Evolutionary conservation across 768 basidiomycete species (phyloP).

Genomic region (Trametopsis cervina): DNA sequence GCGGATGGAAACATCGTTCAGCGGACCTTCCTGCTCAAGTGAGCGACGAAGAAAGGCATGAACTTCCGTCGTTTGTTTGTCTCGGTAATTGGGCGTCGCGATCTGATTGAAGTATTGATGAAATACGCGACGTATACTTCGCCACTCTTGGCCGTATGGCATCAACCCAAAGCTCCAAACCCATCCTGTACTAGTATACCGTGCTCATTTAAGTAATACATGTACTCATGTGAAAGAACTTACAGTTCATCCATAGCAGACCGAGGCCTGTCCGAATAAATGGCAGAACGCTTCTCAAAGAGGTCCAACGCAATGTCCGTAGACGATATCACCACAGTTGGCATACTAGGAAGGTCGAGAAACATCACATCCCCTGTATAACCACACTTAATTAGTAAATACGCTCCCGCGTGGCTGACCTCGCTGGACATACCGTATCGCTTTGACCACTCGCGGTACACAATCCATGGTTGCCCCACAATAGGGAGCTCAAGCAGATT

Average conservation of each 20-base stretch:
- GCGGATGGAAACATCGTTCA: slow-evolving; percentile 4
- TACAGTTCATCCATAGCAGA: slow-evolving; percentile 11
- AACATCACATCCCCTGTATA: slow-evolving; percentile 18
- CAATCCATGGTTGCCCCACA: neutral
- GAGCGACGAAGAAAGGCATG: neutral
- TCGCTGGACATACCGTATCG: neutral
- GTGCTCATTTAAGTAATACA: neutral
- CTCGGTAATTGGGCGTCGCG: slow-evolving; percentile 3
- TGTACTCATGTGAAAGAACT: neutral
- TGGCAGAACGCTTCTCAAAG: slow-evolving; percentile 12
- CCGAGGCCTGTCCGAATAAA: slow-evolving; percentile 7
- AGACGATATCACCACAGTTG: slow-evolving; percentile 19
- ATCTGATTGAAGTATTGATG: slow-evolving; percentile 13
- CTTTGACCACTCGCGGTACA: slow-evolving; percentile 6
- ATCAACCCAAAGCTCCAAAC: neutral
- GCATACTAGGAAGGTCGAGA: slow-evolving; percentile 13
- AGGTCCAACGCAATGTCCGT: slow-evolving; percentile 12
- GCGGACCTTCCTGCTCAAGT: neutral
- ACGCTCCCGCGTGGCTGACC: neutral
- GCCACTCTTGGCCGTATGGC: slow-evolving; percentile 2
- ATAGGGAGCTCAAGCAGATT: slow-evolving; percentile 17
- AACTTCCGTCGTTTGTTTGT: neutral
- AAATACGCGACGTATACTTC: slow-evolving; percentile 5
- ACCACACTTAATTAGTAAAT: neutral
- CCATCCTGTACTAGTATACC: slow-evolving; percentile 6